Evolutionary conservation across 2,329 filamentous ascomycete genomes (phyloP).

Genomic region (Fusarium paranaense): DNA sequence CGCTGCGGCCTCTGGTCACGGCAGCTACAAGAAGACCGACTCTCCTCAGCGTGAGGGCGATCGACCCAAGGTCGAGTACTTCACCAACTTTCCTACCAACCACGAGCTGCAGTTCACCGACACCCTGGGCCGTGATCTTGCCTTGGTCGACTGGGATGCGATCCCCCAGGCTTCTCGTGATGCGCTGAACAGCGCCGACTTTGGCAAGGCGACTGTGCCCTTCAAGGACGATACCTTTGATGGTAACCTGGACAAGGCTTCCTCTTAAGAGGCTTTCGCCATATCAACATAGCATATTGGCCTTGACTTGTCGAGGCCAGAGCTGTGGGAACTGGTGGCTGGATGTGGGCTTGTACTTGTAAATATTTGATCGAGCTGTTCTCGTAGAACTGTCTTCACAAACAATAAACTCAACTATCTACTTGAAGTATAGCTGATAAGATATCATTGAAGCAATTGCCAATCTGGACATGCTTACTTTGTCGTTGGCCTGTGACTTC

Average conservation of each 20-base stretch:
- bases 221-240: conserved; percentile 50
- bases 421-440: not conserved
- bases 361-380: not conserved
- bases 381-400: not conserved
- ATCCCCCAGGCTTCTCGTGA: conserved; percentile 49
- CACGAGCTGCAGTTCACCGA: conserved; percentile 52
- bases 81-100: conserved; percentile 46
- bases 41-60: conserved; percentile 34
- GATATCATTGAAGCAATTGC: not conserved
- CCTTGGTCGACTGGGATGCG: conserved; percentile 57
- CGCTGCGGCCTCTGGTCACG: conserved; percentile 51
- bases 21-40: conserved; percentile 46
- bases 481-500: not conserved
- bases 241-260: conserved; percentile 30
- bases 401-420: not conserved
- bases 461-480: not conserved
- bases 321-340: not conserved
- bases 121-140: conserved; percentile 52
- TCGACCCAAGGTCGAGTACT: conserved; percentile 49
- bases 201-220: conserved; percentile 55
- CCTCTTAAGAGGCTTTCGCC: not conserved
- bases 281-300: not conserved
- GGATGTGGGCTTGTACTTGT: not conserved
- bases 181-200: conserved; percentile 53
- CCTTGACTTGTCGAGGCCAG: not conserved